Percentiles rank a stretch among this genome's conserved stretches.
Conservation (phyloP, 2,329 filamentous ascomycete genomes). For the Didymella arachidicola region DNA sequence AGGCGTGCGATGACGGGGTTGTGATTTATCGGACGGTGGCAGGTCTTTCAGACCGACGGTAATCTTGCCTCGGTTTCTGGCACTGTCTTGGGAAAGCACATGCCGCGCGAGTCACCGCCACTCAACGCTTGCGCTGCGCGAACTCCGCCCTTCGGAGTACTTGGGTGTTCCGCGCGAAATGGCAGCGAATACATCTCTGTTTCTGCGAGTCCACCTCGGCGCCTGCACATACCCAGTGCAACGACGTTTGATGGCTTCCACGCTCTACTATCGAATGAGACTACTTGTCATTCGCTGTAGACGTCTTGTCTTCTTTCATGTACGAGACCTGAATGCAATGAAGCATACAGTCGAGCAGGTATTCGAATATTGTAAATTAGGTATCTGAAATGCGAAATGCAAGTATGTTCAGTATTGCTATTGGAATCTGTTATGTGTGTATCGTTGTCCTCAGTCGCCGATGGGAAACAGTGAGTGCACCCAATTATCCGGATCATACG, state of each 20-base stretch:
- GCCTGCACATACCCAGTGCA: too few species aligned
- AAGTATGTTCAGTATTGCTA: too few species aligned
- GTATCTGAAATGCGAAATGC: too few species aligned
- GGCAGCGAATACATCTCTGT: not conserved
- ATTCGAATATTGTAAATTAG: too few species aligned
- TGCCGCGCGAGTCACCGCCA: conserved; percentile 30
- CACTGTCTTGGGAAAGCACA: conserved; percentile 35
- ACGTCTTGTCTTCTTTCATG: too few species aligned
- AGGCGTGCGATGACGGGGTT: conserved; percentile 14
- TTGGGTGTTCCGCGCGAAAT: conserved; percentile 4
- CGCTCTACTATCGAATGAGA: too few species aligned
- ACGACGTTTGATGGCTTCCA: too few species aligned
- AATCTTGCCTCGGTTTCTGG: conserved; percentile 35
- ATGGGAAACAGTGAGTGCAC: conserved; percentile 52
- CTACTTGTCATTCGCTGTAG: too few species aligned
- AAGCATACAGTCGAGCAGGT: too few species aligned
- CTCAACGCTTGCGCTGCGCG: conserved; percentile 15
- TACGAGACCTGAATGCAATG: too few species aligned
- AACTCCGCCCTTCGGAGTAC: conserved; percentile 17
- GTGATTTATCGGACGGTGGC: conserved; percentile 28
- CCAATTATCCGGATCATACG: conserved; percentile 46
- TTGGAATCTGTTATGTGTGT: too few species aligned
- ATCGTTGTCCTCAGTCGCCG: conserved; percentile 30
- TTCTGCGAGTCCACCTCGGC: too few species aligned
- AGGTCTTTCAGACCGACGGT: conserved; percentile 30